phyloP scores from a whole-genome alignment of 192 early-diverging fungal genomes.

The Rhizophagus sp. region DNA sequence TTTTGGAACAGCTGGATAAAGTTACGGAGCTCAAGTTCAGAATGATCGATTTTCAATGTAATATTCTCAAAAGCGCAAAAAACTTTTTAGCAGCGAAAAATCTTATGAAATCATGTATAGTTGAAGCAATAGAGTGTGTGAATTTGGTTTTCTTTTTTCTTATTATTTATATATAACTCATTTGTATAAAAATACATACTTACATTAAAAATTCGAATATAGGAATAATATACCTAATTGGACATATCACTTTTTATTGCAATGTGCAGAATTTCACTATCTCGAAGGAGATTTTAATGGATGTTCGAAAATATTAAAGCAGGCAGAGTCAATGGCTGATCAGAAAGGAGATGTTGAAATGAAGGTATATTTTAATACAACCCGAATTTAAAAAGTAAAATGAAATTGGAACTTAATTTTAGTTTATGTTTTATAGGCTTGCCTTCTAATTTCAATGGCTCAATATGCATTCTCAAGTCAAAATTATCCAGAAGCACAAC shows the following conservation, averaged over 20 bases:
- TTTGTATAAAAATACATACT: neutral
- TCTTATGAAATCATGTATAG: conserved; percentile 15
- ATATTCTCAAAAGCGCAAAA: conserved; percentile 20
- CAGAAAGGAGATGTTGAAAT: conserved; percentile 32
- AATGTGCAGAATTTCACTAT: conserved; percentile 11
- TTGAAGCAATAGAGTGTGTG: conserved; percentile 34
- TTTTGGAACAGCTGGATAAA: conserved; percentile 22
- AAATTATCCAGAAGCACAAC: conserved; percentile 21
- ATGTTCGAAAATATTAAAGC: conserved; percentile 25
- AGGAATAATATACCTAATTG: conserved; percentile 28
- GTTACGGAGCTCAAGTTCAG: conserved; percentile 26
- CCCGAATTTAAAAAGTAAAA: neutral
- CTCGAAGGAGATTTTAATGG: conserved; percentile 21
- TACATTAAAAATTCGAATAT: neutral
- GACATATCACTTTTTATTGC: conserved; percentile 31
- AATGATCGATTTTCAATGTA: conserved; percentile 29
- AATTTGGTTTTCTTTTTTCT: neutral
- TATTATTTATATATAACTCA: neutral
- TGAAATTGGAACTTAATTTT: neutral
- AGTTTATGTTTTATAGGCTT: conserved; percentile 12
- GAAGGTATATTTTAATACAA: conserved; percentile 23
- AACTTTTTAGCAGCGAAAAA: conserved; percentile 27
- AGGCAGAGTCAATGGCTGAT: conserved; percentile 30
- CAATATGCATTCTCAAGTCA: conserved; percentile 32
- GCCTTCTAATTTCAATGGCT: conserved; percentile 25